Evolutionary conservation across 2,329 filamentous ascomycete species (phyloP).

Genomic region (Tricladium varicosporioides): DNA sequence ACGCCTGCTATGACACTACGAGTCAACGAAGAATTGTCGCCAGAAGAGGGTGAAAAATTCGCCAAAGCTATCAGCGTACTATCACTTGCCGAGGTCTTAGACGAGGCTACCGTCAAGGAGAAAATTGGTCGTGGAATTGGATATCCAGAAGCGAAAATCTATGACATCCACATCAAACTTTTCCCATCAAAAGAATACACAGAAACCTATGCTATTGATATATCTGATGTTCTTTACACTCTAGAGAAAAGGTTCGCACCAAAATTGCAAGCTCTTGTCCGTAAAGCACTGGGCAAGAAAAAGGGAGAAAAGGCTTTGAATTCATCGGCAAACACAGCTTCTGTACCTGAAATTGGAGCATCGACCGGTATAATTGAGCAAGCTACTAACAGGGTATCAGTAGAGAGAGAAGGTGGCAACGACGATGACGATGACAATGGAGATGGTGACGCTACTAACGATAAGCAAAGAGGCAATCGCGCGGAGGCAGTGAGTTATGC

Average conservation of each 20-base stretch:
- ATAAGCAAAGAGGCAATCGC: constrained; percentile 73
- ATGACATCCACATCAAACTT: constrained; percentile 77
- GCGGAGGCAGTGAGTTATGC: constrained; percentile 85
- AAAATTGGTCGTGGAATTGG: constrained; percentile 69
- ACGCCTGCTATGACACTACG: constrained; percentile 88
- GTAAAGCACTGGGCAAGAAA: constrained; percentile 80
- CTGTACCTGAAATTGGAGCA: constrained; percentile 73
- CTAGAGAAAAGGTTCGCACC: constrained; percentile 80
- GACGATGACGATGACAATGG: constrained; percentile 47
- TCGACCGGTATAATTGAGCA: constrained; percentile 56
- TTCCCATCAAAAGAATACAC: constrained; percentile 84
- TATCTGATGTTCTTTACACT: constrained; percentile 73
- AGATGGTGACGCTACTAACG: constrained; percentile 73
- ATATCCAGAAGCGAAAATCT: constrained; percentile 75
- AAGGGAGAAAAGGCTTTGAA: constrained; percentile 59
- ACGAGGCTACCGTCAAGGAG: constrained; percentile 79
- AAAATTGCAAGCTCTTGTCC: constrained; percentile 66
- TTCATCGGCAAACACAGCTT: constrained; percentile 57
- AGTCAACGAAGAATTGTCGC: constrained; percentile 68
- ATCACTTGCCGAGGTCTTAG: constrained; percentile 78
- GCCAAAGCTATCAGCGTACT: constrained; percentile 89
- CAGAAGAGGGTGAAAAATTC: constrained; percentile 71
- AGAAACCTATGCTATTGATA: constrained; percentile 78
- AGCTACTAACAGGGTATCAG: constrained; percentile 39
- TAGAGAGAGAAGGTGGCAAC: constrained; percentile 62